Evolutionary conservation across 1,139 yeast genomes (phyloP).

Genomic region (Geotrichum siamense): DNA sequence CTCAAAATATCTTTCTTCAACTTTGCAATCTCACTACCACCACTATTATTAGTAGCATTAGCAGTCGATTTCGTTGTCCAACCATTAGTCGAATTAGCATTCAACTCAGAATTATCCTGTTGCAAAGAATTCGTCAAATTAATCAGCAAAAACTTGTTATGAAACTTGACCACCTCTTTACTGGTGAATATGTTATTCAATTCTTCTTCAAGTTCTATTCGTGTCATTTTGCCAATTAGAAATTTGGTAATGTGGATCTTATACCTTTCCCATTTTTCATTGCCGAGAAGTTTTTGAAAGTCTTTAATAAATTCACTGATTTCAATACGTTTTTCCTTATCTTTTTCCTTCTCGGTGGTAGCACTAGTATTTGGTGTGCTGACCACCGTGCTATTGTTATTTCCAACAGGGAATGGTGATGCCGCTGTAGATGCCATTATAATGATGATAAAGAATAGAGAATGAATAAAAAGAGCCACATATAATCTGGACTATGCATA

Average conservation of each 20-base stretch:
- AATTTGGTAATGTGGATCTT: conserved; percentile 4
- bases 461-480: too few relatives aligned
- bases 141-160: conserved; percentile 73
- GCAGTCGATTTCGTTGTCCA: conserved; percentile 44
- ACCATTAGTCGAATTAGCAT: conserved; percentile 39
- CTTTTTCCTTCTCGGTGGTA: background rate
- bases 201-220: conserved; percentile 59
- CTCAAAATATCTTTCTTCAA: conserved; percentile 84
- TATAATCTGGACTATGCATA: too few relatives aligned
- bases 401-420: conserved; percentile 2
- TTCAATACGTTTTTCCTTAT: conserved; percentile 3
- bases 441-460: too few relatives aligned
- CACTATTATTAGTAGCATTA: conserved; percentile 26
- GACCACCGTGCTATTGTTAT: background rate
- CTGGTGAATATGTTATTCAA: conserved; percentile 49
- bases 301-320: conserved; percentile 2
- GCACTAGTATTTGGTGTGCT: background rate
- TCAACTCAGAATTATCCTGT: conserved; percentile 49
- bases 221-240: conserved; percentile 46
- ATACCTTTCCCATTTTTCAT: conserved; percentile 1
- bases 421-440: conserved; percentile 6
- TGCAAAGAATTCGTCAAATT: conserved; percentile 79
- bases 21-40: conserved; percentile 59
- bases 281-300: conserved; percentile 18
- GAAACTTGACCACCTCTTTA: conserved; percentile 48